Percentiles rank a stretch among this genome's conserved stretches.
These are phyloP conservation scores for Trypanosoma boissoni DNA, from an alignment of 208 protist species.

Conservation along the genomic window DNA sequence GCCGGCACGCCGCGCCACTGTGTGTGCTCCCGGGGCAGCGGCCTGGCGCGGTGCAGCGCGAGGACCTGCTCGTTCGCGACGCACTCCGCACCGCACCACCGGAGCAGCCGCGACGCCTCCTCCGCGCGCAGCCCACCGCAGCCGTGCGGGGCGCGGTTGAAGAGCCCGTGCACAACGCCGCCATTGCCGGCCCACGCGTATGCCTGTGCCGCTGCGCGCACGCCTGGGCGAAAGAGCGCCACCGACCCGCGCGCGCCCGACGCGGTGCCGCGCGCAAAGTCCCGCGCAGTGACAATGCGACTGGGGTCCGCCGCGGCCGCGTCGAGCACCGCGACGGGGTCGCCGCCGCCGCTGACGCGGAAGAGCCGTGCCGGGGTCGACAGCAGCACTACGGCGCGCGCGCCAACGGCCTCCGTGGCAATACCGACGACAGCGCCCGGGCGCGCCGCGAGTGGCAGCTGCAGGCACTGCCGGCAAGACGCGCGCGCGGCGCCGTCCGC, in stretches of 20 bases:
- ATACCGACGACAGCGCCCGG: constrained; percentile 2
- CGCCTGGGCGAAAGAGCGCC: constrained; percentile 42
- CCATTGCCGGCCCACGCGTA: constrained; percentile 54
- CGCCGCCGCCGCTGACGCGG: neutral
- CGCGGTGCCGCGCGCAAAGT: too few relatives aligned
- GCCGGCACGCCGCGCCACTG: neutral
- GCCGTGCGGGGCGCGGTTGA: constrained; percentile 16
- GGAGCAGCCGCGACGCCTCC: constrained; percentile 21
- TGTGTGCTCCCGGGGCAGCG: constrained; percentile 2
- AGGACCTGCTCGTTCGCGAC: constrained; percentile 29
- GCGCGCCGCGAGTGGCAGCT: neutral
- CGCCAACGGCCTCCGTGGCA: constrained; percentile 1
- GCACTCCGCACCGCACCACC: neutral
- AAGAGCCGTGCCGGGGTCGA: constrained; percentile 9
- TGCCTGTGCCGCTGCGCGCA: constrained; percentile 29
- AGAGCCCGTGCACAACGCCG: constrained; percentile 61
- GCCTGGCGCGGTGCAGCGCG: constrained; percentile 6
- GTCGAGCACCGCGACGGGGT: constrained; percentile 1
- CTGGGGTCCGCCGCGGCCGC: constrained; percentile 7
- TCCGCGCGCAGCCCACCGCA: neutral
- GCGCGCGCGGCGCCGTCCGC: neutral
- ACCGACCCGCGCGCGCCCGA: constrained; percentile 24
- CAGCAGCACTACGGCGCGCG: constrained; percentile 1
- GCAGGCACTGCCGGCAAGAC: neutral
- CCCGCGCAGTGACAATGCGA: too few relatives aligned